These are phyloP conservation scores for Cardiospermum halicacabum DNA, from an alignment of 345 rosid genomes.

Conservation along the genomic window DNA sequence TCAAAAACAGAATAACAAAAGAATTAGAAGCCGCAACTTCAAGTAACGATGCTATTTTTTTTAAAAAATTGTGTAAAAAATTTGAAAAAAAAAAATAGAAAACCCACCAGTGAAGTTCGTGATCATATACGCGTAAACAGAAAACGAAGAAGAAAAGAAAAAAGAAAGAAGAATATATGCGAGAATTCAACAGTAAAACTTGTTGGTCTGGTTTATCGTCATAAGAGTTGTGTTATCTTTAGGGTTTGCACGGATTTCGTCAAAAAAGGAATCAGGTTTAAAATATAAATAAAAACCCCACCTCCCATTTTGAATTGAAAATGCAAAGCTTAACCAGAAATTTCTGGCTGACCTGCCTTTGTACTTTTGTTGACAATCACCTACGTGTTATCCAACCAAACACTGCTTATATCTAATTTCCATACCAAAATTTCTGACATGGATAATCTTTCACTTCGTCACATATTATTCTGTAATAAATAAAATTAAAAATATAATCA, in stretches of 20 bases:
- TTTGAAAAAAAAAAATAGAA: background rate
- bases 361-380: background rate
- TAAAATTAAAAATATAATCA: no score
- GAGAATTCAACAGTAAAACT: background rate
- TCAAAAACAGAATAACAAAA: no score
- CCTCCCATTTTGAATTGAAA: slow-evolving; percentile 7
- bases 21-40: no score
- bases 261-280: background rate
- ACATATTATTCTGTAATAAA: no score
- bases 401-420: no score
- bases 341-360: slow-evolving; percentile 9
- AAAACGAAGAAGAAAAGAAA: background rate
- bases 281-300: no score
- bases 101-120: slow-evolving; percentile 15
- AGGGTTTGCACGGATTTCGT: slow-evolving; percentile 25
- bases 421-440: no score
- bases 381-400: background rate
- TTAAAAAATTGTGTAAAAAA: no score
- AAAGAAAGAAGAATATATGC: slow-evolving; percentile 8
- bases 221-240: background rate
- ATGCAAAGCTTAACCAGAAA: slow-evolving; percentile 9
- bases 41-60: no score
- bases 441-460: no score
- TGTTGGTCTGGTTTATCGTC: slow-evolving; percentile 26
- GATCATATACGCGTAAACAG: slow-evolving; percentile 9